phyloP scores from a whole-genome alignment of 2,329 filamentous ascomycete genomes.

The Rutstroemia sp. region DNA sequence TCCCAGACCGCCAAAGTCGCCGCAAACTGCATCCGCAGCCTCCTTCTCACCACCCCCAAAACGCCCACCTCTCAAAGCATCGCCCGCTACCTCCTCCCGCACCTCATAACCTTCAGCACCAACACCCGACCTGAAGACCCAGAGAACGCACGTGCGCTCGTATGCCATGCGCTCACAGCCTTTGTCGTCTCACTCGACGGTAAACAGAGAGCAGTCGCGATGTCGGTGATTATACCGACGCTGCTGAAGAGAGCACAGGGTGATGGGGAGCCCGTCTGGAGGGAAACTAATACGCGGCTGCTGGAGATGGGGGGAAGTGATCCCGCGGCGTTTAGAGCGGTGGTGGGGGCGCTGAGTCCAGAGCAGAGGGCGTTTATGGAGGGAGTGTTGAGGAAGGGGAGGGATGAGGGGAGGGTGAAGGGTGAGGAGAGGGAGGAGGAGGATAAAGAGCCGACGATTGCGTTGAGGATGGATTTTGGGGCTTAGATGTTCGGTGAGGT shows the following conservation, averaged over 20 bases:
- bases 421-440: slow-evolving; percentile 36
- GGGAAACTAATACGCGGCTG: slow-evolving; percentile 68
- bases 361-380: slow-evolving; percentile 74
- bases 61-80: slow-evolving; percentile 65
- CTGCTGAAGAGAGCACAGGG: slow-evolving; percentile 65
- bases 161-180: slow-evolving; percentile 69
- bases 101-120: slow-evolving; percentile 68
- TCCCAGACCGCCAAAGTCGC: slow-evolving; percentile 78
- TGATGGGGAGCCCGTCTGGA: slow-evolving; percentile 51
- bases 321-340: slow-evolving; percentile 62
- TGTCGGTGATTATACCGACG: slow-evolving; percentile 70
- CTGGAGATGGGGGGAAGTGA: slow-evolving; percentile 76
- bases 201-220: slow-evolving; percentile 49
- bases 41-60: slow-evolving; percentile 61
- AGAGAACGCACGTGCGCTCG: slow-evolving; percentile 62
- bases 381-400: slow-evolving; percentile 64
- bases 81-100: slow-evolving; percentile 65
- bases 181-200: slow-evolving; percentile 49
- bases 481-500: slow-evolving; percentile 5
- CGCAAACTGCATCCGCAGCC: slow-evolving; percentile 78
- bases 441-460: slow-evolving; percentile 70
- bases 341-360: slow-evolving; percentile 64
- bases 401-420: slow-evolving; percentile 36
- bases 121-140: slow-evolving; percentile 68
- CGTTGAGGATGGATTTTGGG: slow-evolving; percentile 89